Conservation (phyloP, 2,329 filamentous ascomycete species). For the Aspergillus pseudoviridinutans region DNA sequence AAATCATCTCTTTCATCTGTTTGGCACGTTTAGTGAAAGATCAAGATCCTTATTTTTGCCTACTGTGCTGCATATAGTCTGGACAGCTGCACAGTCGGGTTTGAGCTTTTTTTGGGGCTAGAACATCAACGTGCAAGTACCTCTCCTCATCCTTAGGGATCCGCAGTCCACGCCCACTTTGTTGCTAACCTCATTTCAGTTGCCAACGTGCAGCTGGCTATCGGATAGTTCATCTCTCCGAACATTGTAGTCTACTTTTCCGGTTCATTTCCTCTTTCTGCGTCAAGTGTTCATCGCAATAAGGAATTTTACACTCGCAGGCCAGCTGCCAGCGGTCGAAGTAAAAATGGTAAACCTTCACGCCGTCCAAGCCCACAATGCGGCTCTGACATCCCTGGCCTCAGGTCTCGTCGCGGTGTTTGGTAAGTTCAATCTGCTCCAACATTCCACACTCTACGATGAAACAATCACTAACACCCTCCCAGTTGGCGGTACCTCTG, state of each 20-base stretch:
- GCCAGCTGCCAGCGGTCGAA: background rate
- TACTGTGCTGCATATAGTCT: background rate
- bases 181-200: background rate
- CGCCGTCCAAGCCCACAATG: constrained; percentile 16
- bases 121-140: background rate
- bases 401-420: constrained; percentile 17
- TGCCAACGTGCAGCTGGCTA: background rate
- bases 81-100: background rate
- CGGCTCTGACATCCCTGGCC: constrained; percentile 12
- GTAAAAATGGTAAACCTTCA: constrained; percentile 16
- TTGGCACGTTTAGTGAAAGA: background rate
- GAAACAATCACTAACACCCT: background rate
- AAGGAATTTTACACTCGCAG: background rate
- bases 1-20: background rate
- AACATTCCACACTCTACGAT: background rate
- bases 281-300: background rate
- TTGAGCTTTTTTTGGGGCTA: background rate
- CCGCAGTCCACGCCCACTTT: background rate
- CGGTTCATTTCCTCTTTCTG: background rate
- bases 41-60: background rate
- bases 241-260: background rate
- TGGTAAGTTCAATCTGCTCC: constrained; percentile 6
- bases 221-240: no score
- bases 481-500: constrained; percentile 48
- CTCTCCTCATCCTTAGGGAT: background rate